phyloP scores from a whole-genome alignment of 2,329 filamentous ascomycete species.

The Neoarthrinium moseri region DNA sequence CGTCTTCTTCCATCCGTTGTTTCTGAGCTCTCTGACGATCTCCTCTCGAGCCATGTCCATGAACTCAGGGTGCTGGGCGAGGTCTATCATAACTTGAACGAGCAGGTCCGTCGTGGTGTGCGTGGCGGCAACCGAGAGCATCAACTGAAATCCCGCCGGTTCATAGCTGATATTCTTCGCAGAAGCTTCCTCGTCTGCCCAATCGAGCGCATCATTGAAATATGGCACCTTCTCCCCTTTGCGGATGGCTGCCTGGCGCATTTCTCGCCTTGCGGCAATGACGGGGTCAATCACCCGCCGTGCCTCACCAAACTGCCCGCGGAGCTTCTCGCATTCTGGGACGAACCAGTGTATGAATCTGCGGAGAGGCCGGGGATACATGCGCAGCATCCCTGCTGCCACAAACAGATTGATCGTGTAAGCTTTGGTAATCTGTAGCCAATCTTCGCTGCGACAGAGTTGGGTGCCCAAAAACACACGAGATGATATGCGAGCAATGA shows the following conservation, averaged over 20 bases:
- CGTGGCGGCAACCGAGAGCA: background rate
- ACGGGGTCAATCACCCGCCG: background rate
- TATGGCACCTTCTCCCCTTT: background rate
- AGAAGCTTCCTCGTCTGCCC: background rate
- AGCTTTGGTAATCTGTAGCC: background rate
- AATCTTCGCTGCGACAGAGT: background rate
- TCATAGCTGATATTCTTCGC: background rate
- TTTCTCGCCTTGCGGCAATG: background rate
- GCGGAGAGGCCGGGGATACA: background rate
- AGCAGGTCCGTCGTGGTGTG: conserved; percentile 6
- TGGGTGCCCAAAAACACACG: conserved; percentile 3
- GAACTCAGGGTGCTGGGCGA: background rate
- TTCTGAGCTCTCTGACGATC: background rate
- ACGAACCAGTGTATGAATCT: background rate
- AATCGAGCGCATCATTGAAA: conserved; percentile 1
- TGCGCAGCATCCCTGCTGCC: background rate
- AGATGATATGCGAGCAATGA: background rate
- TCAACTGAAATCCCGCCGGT: background rate
- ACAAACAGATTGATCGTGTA: conserved; percentile 3
- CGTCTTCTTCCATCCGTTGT: background rate
- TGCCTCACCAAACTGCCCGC: background rate
- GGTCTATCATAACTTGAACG: background rate
- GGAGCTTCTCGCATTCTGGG: background rate
- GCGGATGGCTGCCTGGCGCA: background rate
- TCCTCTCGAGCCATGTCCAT: background rate